A percentile compares a stretch with the other conserved stretches of the same genome.
phyloP scores from a whole-genome alignment of 2,329 filamentous ascomycete species.

The Sporothrix globosa region DNA sequence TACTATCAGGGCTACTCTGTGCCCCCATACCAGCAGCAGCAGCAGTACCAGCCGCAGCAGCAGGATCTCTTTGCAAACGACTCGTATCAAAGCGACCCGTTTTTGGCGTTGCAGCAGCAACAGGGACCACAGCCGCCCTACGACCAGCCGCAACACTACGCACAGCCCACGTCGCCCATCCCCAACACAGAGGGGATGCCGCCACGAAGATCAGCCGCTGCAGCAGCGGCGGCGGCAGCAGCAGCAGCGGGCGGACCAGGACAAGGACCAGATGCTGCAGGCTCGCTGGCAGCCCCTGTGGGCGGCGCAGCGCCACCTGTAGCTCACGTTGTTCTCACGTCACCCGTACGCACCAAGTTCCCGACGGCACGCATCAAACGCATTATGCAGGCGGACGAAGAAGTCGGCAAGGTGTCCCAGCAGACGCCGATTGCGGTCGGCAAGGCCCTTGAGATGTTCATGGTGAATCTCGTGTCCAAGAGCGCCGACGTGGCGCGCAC shows the following conservation, averaged over 20 bases:
- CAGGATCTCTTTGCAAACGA: conserved; percentile 35
- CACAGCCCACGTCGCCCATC: background rate
- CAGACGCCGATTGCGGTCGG: conserved; percentile 95
- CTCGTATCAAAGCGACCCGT: conserved; percentile 33
- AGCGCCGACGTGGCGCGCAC: conserved; percentile 81
- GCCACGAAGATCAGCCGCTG: conserved; percentile 31
- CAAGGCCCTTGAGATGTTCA: conserved; percentile 95
- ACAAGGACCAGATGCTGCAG: background rate
- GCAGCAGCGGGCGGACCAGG: background rate
- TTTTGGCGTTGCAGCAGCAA: conserved; percentile 26
- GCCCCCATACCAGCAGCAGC: conserved; percentile 31
- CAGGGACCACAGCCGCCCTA: conserved; percentile 21
- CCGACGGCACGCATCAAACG: conserved; percentile 96
- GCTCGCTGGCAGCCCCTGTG: too few species aligned
- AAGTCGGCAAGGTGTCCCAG: conserved; percentile 97
- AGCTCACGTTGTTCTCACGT: conserved; percentile 56
- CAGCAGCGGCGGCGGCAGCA: conserved; percentile 15
- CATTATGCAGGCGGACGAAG: conserved; percentile 99
- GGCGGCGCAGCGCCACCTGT: background rate
- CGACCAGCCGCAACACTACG: conserved; percentile 7
- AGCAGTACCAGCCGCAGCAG: conserved; percentile 39
- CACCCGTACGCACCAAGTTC: conserved; percentile 88
- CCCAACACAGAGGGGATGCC: conserved; percentile 33
- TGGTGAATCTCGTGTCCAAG: conserved; percentile 90
- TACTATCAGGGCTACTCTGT: conserved; percentile 30